Percentiles rank a stretch among this genome's conserved stretches.
Evolutionary conservation across 2,329 filamentous ascomycete species (phyloP).

Genomic region (Aureobasidium sp.): DNA sequence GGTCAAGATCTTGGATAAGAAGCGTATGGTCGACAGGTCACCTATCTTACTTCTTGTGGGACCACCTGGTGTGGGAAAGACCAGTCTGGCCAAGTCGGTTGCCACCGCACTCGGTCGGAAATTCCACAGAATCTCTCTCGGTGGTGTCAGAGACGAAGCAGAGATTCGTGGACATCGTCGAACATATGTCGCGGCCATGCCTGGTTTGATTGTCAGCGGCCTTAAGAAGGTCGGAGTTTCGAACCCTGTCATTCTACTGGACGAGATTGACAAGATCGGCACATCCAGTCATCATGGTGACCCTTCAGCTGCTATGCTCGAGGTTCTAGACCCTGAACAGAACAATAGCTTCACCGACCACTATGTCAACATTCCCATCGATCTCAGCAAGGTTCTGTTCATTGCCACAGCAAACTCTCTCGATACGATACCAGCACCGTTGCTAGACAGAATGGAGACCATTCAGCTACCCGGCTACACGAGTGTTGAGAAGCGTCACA

Average conservation of each 20-base stretch:
- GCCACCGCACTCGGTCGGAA: slow-evolving; percentile 93
- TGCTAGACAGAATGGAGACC: slow-evolving; percentile 98
- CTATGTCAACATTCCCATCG: slow-evolving; percentile 98
- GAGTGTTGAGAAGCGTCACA: slow-evolving; percentile 98
- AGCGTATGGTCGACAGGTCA: slow-evolving; percentile 93
- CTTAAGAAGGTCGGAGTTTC: slow-evolving; percentile 99
- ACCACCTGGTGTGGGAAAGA: slow-evolving; percentile 96
- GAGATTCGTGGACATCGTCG: slow-evolving; percentile 98
- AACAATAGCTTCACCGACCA: slow-evolving; percentile 98
- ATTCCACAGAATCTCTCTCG: slow-evolving; percentile 99
- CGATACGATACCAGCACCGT: slow-evolving; percentile 93
- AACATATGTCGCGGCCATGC: slow-evolving; percentile 96
- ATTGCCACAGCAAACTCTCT: slow-evolving; percentile 99
- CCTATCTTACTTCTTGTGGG: slow-evolving; percentile 95
- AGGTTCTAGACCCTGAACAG: slow-evolving; percentile 96
- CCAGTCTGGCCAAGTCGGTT: slow-evolving; percentile 92
- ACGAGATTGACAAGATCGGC: slow-evolving; percentile 99
- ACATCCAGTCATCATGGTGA: slow-evolving; percentile 95
- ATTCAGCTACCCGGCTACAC: slow-evolving; percentile 98
- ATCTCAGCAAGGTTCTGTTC: slow-evolving; percentile 97
- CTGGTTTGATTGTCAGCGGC: slow-evolving; percentile 97
- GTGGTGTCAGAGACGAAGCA: slow-evolving; percentile 95
- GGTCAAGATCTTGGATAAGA: slow-evolving; percentile 79
- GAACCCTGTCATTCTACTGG: slow-evolving; percentile 95
- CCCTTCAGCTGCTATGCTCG: slow-evolving; percentile 92